Evolutionary conservation across 2,329 filamentous ascomycete genomes (phyloP), one percentile per base, ranked within the genome.

Genomic region (Aspergillus unguis): DNA sequence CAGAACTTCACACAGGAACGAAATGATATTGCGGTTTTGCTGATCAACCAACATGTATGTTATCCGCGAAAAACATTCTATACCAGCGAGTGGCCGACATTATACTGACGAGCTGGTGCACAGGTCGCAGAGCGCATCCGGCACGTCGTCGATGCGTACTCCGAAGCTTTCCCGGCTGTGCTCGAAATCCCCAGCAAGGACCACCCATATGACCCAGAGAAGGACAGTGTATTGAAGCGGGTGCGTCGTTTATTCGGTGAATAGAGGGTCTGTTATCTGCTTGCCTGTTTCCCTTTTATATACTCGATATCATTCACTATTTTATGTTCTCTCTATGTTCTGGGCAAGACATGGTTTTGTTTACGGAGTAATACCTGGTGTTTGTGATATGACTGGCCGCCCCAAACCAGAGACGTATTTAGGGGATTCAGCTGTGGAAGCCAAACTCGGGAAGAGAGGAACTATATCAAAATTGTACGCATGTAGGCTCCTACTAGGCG

Each of bases 121-220:
- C 10, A 97, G 92, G 83, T 99, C 66, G 94, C 94, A 47, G 94
- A 99, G 71, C 85, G 85, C 70, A 99, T 99, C 82, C 85, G 94
- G 71, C 83, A 92, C 70, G 85, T 86, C 56, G 87, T 99, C 62
- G 94, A 99, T 73, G 85, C 84, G 35, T 96, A 95, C 75, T 92
- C 90, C 23, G 90, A 92, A 45, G 92, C 94, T 4, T 99, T 99
- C 75, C 94, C 94, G n/a, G 87, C 91, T 25, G 82, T 99, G 50
- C 84, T 99, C 53, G 94, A 99, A 74, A 97, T 99, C 56, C 94
- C 94, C 26, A 95, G 90, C 76, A 99, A 99, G 80, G 94, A 99
- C 72, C 94, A 99, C 71, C 94, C 94, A 2, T 99, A 99, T 69
- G 92, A 99, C 65, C 94, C 94, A 0, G 94, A 99, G 76, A 99